phyloP scores from a whole-genome alignment of 805 yeast species.

The Scheffersomyces amazonensis region DNA sequence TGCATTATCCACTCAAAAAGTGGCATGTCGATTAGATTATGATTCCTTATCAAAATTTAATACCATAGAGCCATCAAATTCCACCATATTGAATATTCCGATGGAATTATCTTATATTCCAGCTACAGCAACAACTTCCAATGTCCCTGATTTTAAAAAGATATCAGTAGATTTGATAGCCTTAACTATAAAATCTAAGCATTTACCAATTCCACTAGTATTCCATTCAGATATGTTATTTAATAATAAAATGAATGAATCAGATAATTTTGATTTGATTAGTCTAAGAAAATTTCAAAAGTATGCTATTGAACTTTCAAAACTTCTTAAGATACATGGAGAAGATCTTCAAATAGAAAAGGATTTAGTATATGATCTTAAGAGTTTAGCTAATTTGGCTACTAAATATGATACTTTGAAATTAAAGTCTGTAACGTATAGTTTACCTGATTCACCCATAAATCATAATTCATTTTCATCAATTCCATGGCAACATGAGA shows the following conservation, averaged over 20 bases:
- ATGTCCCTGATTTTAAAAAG: slow-evolving; percentile 21
- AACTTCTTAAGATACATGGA: slow-evolving; percentile 20
- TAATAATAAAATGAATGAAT: slow-evolving; percentile 21
- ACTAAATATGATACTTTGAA: slow-evolving; percentile 25
- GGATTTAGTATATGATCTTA: slow-evolving; percentile 25
- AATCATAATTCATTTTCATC: slow-evolving; percentile 7
- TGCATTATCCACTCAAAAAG: slow-evolving; percentile 30
- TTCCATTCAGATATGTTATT: slow-evolving; percentile 34
- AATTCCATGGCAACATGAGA: slow-evolving; percentile 18
- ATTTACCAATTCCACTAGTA: slow-evolving; percentile 32
- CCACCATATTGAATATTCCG: slow-evolving; percentile 24
- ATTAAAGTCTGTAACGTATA: slow-evolving; percentile 14
- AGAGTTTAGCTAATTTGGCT: slow-evolving; percentile 28
- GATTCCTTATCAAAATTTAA: slow-evolving; percentile 16
- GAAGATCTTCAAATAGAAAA: slow-evolving; percentile 24
- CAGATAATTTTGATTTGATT: slow-evolving; percentile 30
- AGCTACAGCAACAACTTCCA: slow-evolving; percentile 1
- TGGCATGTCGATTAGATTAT: slow-evolving; percentile 24
- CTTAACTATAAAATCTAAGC: slow-evolving; percentile 27
- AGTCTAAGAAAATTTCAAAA: slow-evolving; percentile 30
- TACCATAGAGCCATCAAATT: slow-evolving; percentile 2
- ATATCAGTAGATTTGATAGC: slow-evolving; percentile 29
- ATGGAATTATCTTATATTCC: slow-evolving; percentile 22
- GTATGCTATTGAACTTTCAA: slow-evolving; percentile 26
- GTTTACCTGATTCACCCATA: slow-evolving; percentile 6